Evolutionary conservation across 2,329 filamentous ascomycete genomes (phyloP).

Genomic region (Ambrosiella beaveri): DNA sequence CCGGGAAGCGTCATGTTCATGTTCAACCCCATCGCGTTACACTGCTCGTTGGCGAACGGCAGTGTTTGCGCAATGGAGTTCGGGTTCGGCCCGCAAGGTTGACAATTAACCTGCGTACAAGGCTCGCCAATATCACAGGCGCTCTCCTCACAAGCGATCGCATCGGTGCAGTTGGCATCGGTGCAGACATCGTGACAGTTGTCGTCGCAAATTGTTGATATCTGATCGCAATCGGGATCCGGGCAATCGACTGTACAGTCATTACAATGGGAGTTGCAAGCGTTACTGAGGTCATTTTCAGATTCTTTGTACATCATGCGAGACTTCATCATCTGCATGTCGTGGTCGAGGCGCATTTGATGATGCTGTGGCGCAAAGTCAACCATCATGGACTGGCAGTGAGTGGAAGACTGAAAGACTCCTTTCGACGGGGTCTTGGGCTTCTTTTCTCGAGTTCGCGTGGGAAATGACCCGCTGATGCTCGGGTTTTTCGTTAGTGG

Average conservation of each 20-base stretch:
- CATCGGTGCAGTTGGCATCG: slow-evolving; percentile 20
- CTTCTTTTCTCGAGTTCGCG: neutral
- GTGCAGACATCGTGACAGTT: slow-evolving; percentile 26
- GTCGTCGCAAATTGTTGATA: slow-evolving; percentile 24
- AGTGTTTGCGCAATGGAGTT: slow-evolving; percentile 18
- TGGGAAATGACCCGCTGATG: neutral
- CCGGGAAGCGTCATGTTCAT: neutral
- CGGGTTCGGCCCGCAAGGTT: slow-evolving; percentile 9
- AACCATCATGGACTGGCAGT: neutral
- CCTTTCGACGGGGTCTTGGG: neutral
- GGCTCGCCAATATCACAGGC: slow-evolving; percentile 14
- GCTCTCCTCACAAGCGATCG: slow-evolving; percentile 9
- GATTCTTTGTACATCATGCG: too few species aligned
- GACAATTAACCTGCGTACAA: slow-evolving; percentile 12
- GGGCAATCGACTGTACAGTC: slow-evolving; percentile 22
- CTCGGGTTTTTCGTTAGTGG: neutral
- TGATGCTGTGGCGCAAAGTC: neutral
- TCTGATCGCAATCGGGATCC: slow-evolving; percentile 20
- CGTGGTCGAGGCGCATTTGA: too few species aligned
- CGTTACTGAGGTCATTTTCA: slow-evolving; percentile 16
- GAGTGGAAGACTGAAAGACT: neutral
- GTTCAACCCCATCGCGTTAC: neutral
- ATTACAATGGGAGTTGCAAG: slow-evolving; percentile 22
- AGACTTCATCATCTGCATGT: slow-evolving; percentile 16
- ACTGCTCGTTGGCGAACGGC: slow-evolving; percentile 16